Conservation (phyloP, 2,329 filamentous ascomycete species). For the Sporothrix pseudoabietina region DNA sequence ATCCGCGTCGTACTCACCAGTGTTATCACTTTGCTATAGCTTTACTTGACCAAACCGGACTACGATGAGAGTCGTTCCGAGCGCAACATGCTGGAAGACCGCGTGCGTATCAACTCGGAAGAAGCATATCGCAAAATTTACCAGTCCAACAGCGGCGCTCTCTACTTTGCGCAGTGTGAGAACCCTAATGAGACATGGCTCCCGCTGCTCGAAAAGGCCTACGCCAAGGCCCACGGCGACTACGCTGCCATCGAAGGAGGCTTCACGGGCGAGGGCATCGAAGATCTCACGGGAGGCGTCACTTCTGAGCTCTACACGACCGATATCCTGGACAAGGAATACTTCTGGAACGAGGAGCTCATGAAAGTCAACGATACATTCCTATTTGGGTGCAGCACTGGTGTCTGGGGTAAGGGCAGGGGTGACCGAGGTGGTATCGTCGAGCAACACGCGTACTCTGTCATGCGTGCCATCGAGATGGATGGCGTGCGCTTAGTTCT, state of each 20-base stretch:
- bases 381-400: constrained; percentile 67
- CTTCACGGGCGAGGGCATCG: constrained; percentile 52
- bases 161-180: constrained; percentile 71
- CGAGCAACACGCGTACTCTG: constrained; percentile 61
- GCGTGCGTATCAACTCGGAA: constrained; percentile 55
- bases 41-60: constrained; percentile 59
- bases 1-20: background rate
- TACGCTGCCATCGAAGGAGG: constrained; percentile 72
- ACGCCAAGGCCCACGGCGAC: constrained; percentile 74
- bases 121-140: constrained; percentile 64
- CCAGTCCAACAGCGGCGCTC: constrained; percentile 67
- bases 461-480: constrained; percentile 58
- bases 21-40: constrained; percentile 23
- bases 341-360: constrained; percentile 82
- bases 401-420: constrained; percentile 64
- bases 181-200: constrained; percentile 74
- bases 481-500: constrained; percentile 56
- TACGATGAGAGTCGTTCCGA: constrained; percentile 62
- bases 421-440: constrained; percentile 61
- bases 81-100: constrained; percentile 50
- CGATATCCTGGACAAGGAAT: constrained; percentile 75
- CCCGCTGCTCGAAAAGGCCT: constrained; percentile 72
- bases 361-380: constrained; percentile 80
- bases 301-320: constrained; percentile 68
- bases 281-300: constrained; percentile 67